Evolutionary conservation across 2,329 filamentous ascomycete species (phyloP).

Genomic region (Raffaelea ambrosiae): DNA sequence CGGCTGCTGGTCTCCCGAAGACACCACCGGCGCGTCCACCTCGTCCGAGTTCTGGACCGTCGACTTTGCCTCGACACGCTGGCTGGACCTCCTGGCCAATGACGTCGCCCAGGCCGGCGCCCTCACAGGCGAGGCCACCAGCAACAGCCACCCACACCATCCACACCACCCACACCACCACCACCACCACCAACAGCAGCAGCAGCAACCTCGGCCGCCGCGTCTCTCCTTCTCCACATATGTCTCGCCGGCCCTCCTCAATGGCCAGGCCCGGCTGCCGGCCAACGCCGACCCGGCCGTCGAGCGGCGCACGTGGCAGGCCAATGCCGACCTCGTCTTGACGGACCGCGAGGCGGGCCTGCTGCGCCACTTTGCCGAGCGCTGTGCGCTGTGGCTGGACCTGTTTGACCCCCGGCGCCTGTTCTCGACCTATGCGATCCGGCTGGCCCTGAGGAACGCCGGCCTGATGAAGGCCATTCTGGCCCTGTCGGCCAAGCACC

Average conservation of each 20-base stretch:
- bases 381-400: constrained; percentile 14
- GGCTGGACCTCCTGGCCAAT: constrained; percentile 21
- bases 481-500: neutral
- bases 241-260: too few species aligned
- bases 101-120: constrained; percentile 23
- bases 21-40: constrained; percentile 6
- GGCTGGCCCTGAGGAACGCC: constrained; percentile 4
- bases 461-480: neutral
- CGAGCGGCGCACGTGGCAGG: constrained; percentile 15
- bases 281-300: constrained; percentile 13
- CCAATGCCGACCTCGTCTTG: constrained; percentile 15
- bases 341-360: constrained; percentile 18
- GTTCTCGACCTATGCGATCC: constrained; percentile 6
- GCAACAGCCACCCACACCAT: neutral
- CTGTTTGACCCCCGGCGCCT: constrained; percentile 3
- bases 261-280: constrained; percentile 1
- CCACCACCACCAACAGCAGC: constrained; percentile 4
- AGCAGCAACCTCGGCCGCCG: constrained; percentile 2
- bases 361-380: constrained; percentile 20
- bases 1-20: too few species aligned
- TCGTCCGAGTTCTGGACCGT: constrained; percentile 19
- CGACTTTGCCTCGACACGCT: constrained; percentile 21
- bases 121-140: neutral
- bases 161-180: constrained; percentile 13
- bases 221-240: neutral